Base-by-base conservation (phyloP, 2,329 filamentous ascomycete species). In the Passalora sequoiae region DNA sequence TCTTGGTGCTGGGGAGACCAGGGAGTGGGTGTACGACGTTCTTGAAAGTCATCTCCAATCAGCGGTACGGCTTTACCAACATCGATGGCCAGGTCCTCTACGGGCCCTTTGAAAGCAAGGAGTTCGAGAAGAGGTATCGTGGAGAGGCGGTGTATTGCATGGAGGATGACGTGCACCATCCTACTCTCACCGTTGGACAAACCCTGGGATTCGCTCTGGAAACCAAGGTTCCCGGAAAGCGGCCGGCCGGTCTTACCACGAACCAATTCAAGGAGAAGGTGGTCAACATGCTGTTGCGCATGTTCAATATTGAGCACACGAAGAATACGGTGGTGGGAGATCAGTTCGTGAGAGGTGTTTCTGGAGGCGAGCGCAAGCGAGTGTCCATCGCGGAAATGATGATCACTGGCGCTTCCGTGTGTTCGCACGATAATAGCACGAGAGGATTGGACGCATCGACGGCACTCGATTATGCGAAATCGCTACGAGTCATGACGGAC, bases 231-330 rank as follows among this genome's bases (percentile, higher is more conserved):
- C 88, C 89, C 4, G 82, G 84, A 12, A 89, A 89, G 65, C 75
- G 87, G 35, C 85, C 86, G 0, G 78, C 75, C 3, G 86, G 86
- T 16, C 75, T 92, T 55, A 81, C 77, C 28, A 84, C 85, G 62
- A 63, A 67, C 4, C 81, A 84, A 12, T 91, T 91, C 70, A 89
- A 89, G 69, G 74, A 84, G 29, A 80, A 81, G 55, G 80, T 94
- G 44, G 71, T 89, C 48, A 75, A 79, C 13, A 78, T 83, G 58
- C 73, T 95, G 46, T 72, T 95, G 39, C 87, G 86, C 60, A 92
- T 94, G 85, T 94, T 95, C 73, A 92, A 91, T 61, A 94, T 95
- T 41, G 84, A 89, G 63, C 88, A 95, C 64, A 94, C 88, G 0
- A 77, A 80, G 39, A 78, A 89, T 61, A 96, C 89, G 0, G 80